These are phyloP conservation scores for Malus fusca DNA, from an alignment of 306 rosid genomes.

Conservation along the genomic window DNA sequence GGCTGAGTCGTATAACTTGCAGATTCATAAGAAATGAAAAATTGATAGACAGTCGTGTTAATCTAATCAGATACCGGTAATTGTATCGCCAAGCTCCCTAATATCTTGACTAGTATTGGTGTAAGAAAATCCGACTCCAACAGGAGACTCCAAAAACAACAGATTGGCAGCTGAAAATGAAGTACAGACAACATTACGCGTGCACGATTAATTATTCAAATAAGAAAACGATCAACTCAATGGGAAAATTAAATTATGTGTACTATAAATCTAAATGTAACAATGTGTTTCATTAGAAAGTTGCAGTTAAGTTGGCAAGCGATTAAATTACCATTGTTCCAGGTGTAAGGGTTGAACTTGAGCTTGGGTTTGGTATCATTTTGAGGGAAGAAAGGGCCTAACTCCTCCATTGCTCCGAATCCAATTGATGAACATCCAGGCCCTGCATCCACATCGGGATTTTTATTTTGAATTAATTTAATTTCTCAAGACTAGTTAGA, in stretches of 20 bases:
- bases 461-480: too few species aligned
- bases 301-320: neutral
- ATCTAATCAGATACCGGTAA: slow-evolving; percentile 41
- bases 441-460: slow-evolving; percentile 27
- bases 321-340: slow-evolving; percentile 67
- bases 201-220: neutral
- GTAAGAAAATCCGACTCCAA: slow-evolving; percentile 87
- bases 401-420: slow-evolving; percentile 74
- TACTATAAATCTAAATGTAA: neutral
- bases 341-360: slow-evolving; percentile 64
- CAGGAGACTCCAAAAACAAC: slow-evolving; percentile 74
- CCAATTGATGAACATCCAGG: slow-evolving; percentile 91
- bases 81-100: slow-evolving; percentile 44
- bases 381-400: slow-evolving; percentile 87
- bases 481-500: neutral
- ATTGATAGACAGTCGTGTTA: neutral
- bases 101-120: slow-evolving; percentile 61
- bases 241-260: too few species aligned
- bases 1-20: neutral
- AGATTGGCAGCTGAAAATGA: slow-evolving; percentile 51
- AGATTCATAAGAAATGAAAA: neutral
- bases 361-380: slow-evolving; percentile 54
- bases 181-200: neutral
- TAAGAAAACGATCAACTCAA: too few species aligned
- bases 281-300: neutral